Conservation (phyloP, 1,284 basidiomycete species). For the Volvariella surrecta region DNA sequence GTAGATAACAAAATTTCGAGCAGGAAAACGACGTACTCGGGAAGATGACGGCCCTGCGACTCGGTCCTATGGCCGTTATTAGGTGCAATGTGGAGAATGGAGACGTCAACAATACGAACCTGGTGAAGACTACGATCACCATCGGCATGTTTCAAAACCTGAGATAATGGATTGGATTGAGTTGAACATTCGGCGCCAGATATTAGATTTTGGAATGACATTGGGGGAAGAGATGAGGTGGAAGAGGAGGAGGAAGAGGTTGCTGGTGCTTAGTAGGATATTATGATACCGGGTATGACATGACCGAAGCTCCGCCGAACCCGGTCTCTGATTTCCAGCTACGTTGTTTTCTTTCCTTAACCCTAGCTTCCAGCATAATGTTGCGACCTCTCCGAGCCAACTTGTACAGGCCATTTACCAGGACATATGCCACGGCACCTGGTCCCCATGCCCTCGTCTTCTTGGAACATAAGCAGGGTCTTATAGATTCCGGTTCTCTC, state of each 20-base stretch:
- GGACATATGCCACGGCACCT: conserved; percentile 47
- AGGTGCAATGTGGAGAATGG: conserved; percentile 2
- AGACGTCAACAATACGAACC: conserved; percentile 28
- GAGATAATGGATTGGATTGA: conserved; percentile 80
- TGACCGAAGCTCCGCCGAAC: too few species aligned
- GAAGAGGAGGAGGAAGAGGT: not conserved
- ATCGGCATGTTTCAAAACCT: conserved; percentile 88
- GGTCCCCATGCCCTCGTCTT: conserved; percentile 75
- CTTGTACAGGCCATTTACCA: conserved; percentile 18
- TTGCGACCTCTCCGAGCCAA: not conserved
- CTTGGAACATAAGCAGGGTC: conserved; percentile 81
- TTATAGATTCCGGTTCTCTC: conserved; percentile 79
- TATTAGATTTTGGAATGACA: conserved; percentile 77
- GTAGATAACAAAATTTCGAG: conserved; percentile 3
- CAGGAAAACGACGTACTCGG: conserved; percentile 32
- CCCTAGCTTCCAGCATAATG: not conserved
- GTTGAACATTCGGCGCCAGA: conserved; percentile 89
- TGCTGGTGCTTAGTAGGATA: not conserved
- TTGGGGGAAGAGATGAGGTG: conserved; percentile 17
- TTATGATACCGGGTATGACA: too few species aligned
- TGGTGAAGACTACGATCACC: conserved; percentile 85
- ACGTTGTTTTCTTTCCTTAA: too few species aligned
- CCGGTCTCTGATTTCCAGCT: too few species aligned
- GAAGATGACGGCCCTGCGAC: conserved; percentile 65
- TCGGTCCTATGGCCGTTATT: conserved; percentile 45